phyloP scores from a whole-genome alignment of 495 filamentous ascomycete species.

The Aspergillus affinis region DNA sequence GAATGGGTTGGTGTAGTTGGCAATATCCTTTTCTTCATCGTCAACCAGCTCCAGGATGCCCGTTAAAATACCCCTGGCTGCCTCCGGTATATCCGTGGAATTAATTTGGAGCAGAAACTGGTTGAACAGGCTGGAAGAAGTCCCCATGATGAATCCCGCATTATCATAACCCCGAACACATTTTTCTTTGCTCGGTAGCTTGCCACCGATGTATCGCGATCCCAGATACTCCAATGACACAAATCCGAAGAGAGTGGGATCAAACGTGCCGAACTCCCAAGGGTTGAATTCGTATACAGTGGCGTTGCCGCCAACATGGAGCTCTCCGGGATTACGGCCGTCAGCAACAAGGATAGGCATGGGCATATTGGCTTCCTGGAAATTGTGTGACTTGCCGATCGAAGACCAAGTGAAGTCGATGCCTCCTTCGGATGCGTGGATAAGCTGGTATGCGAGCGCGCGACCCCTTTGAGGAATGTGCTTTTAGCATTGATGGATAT shows the following conservation, averaged over 20 bases:
- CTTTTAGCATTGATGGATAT: conserved; percentile 10
- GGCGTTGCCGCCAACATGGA: conserved; percentile 67
- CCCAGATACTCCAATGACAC: conserved; percentile 73
- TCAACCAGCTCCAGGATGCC: conserved; percentile 56
- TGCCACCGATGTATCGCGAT: conserved; percentile 72
- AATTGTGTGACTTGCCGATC: conserved; percentile 68
- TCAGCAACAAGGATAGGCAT: conserved; percentile 83
- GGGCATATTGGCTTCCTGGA: conserved; percentile 68
- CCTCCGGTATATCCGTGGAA: conserved; percentile 49
- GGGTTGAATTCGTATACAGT: conserved; percentile 89
- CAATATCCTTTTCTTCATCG: conserved; percentile 69
- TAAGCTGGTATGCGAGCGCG: conserved; percentile 78
- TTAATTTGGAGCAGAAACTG: conserved; percentile 61
- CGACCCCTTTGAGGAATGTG: conserved; percentile 47
- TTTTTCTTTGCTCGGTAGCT: conserved; percentile 50
- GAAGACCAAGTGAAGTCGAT: conserved; percentile 84
- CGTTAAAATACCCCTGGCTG: conserved; percentile 51
- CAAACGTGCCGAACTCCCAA: conserved; percentile 81
- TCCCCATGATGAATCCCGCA: conserved; percentile 83
- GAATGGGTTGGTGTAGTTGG: conserved; percentile 87
- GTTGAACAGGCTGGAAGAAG: conserved; percentile 91
- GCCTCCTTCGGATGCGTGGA: conserved; percentile 76
- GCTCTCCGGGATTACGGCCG: conserved; percentile 64
- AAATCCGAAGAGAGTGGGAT: conserved; percentile 80
- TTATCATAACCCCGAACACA: conserved; percentile 86